Evolutionary conservation across 148 eudicot species (phyloP), one percentile per base, ranked within the genome.

Genomic region (Linanthus parryae): DNA sequence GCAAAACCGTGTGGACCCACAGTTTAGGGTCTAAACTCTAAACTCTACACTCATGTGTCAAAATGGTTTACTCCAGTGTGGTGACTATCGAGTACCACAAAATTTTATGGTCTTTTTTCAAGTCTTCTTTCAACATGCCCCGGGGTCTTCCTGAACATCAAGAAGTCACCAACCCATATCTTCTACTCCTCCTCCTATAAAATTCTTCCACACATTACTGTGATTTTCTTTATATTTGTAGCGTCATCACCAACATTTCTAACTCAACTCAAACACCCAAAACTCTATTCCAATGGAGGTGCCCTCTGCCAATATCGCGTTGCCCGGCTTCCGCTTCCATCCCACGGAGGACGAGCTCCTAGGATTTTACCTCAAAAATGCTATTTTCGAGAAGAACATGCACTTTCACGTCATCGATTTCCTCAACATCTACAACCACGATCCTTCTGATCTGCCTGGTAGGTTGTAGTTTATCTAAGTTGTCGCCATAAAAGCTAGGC

Each of bases 341-440:
- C 97, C 97, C 0, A 90, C 97, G 0, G 95, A 90, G 30, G 86
- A 90, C 59, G 97, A 90, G 52, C 79, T 85, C 7, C 62, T 90
- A 8, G 67, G 60, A n/a, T 90, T 80, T 67, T 90, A 90, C 70
- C 84, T 90, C 25, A 82, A 64, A 45, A 80, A 69, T 29, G 62
- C 64, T 44, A 42, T 78, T 48, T 27, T 45, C 2, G 83, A 79
- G 2, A 83, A 72, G 35, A 81, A 72, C 49, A 20, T 73, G 5
- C 56, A 48, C 10, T 56, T 30, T 5, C 68, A 79, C 16, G 59
- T 86, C n/a, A 91, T 91, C 31, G 76, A 79, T 3, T 50, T 68
- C 46, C 79, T 86, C 48, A 77, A 86, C 48, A 79, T 91, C 23
- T 91, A 91, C 66, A 74, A 49, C 7, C 44, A 83, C 30, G 83